Evolutionary conservation across 768 basidiomycete genomes (phyloP).

Genomic region (Naganishia vaughanmartiniae): DNA sequence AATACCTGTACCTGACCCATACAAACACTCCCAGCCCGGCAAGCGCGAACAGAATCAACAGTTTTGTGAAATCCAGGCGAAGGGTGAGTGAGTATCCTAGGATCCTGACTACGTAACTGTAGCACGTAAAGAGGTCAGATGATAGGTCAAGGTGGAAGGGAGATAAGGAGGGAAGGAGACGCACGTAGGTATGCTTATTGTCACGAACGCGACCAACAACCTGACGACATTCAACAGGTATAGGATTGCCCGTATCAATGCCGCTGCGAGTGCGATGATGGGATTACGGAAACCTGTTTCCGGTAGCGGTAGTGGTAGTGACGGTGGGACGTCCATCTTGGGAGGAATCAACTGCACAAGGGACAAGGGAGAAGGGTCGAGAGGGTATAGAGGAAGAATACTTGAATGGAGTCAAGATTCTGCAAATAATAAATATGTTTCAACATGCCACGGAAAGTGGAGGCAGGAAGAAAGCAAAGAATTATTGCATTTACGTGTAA

Average conservation of each 20-base stretch:
- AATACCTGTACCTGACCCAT: constrained; percentile 65
- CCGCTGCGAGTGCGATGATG: constrained; percentile 43
- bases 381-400: not conserved
- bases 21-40: constrained; percentile 71
- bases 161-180: constrained; percentile 26
- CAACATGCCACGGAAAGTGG: too few species aligned
- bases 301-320: not conserved
- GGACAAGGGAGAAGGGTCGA: not conserved
- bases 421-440: too few species aligned
- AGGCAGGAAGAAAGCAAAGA: too few species aligned
- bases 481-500: too few species aligned
- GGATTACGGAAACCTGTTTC: constrained; percentile 39
- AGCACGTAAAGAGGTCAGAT: not conserved
- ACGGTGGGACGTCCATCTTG: not conserved
- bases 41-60: constrained; percentile 71
- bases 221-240: constrained; percentile 45
- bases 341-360: not conserved
- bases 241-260: constrained; percentile 47
- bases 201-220: constrained; percentile 67
- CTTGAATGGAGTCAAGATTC: too few species aligned
- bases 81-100: constrained; percentile 51
- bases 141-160: constrained; percentile 10
- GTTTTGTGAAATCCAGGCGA: constrained; percentile 87
- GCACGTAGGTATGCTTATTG: constrained; percentile 75
- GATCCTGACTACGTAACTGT: constrained; percentile 46